Evolutionary conservation across 2,329 filamentous ascomycete species (phyloP).

Genomic region (Talaromyces sp.): DNA sequence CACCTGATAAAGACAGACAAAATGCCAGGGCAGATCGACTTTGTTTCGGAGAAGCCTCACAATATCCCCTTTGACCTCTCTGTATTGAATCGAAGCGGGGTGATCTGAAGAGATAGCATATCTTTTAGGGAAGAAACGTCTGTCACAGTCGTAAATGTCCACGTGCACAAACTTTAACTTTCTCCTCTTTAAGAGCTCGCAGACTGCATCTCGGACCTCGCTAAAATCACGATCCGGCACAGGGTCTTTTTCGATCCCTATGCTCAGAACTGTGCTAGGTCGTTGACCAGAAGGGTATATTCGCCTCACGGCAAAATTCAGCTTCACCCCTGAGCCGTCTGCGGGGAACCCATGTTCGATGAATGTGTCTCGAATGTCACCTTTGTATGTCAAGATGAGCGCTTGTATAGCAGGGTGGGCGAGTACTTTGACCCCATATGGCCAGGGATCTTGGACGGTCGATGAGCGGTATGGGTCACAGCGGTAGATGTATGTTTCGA

Average conservation of each 20-base stretch:
- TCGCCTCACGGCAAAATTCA: background rate
- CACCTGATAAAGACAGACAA: background rate
- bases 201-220: background rate
- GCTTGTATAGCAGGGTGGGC: background rate
- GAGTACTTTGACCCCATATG: background rate
- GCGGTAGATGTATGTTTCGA: background rate
- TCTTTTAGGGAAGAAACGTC: background rate
- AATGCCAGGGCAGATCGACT: background rate
- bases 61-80: background rate
- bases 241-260: background rate
- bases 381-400: background rate
- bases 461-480: constrained; percentile 3
- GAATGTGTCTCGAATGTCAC: background rate
- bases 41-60: background rate
- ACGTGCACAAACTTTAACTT: background rate
- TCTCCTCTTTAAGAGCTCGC: background rate
- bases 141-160: constrained; percentile 1
- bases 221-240: background rate
- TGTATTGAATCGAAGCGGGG: background rate
- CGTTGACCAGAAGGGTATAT: background rate
- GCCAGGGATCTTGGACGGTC: background rate
- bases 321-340: background rate
- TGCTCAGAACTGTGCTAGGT: background rate
- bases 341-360: background rate
- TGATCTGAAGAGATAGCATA: background rate